Conservation (phyloP, 2,329 filamentous ascomycete genomes). For the Diaporthe caulivora region DNA sequence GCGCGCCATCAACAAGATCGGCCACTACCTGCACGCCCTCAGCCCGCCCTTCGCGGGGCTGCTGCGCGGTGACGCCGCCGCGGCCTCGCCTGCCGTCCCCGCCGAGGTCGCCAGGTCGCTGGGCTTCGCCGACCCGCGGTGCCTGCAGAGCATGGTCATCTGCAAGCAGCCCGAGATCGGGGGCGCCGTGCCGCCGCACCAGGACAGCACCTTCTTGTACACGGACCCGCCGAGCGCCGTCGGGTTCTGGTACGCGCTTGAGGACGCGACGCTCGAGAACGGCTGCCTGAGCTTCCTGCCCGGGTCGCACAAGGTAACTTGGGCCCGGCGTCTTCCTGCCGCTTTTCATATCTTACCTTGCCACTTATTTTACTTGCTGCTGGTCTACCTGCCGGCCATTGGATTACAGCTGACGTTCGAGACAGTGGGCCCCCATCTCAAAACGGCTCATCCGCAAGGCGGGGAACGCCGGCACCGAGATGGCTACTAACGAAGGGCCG, state of each 20-base stretch:
- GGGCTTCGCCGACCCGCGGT: slow-evolving; percentile 80
- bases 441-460: slow-evolving; percentile 80
- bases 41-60: slow-evolving; percentile 75
- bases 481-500: slow-evolving; percentile 76
- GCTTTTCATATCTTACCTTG: background rate
- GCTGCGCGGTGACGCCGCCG: slow-evolving; percentile 60
- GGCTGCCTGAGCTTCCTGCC: slow-evolving; percentile 89
- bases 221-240: slow-evolving; percentile 90
- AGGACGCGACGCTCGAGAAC: slow-evolving; percentile 89
- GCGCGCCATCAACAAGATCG: slow-evolving; percentile 90
- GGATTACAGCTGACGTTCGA: background rate
- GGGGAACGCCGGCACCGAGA: slow-evolving; percentile 71
- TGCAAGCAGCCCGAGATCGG: slow-evolving; percentile 99
- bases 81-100: slow-evolving; percentile 52
- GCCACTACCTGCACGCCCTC: slow-evolving; percentile 80
- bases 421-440: slow-evolving; percentile 72
- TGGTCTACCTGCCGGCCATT: no score
- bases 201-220: slow-evolving; percentile 93
- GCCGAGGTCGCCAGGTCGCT: slow-evolving; percentile 76
- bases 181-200: slow-evolving; percentile 89
- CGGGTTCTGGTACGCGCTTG: slow-evolving; percentile 97
- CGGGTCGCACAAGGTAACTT: slow-evolving; percentile 78
- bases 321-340: background rate
- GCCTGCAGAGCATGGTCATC: slow-evolving; percentile 96
- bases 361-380: background rate